Evolutionary conservation across 2,329 filamentous ascomycete genomes (phyloP), one percentile per base, ranked within the genome.

Genomic region (Phoma sp.): DNA sequence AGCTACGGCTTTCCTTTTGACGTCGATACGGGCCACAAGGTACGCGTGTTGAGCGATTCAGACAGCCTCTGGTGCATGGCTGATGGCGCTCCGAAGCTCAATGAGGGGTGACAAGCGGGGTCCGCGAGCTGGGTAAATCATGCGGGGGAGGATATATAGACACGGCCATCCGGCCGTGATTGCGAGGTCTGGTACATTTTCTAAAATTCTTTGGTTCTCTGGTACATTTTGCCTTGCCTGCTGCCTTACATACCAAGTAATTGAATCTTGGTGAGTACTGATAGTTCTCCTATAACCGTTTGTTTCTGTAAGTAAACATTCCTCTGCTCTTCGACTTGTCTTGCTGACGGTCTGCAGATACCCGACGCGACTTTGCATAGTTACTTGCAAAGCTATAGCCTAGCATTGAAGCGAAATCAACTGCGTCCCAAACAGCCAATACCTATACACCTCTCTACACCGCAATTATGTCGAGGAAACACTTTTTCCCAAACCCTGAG

Each of bases 401-500:
- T 26, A 17, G 14, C 18, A 29, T 21, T 21, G 7, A 4, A 20
- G 17, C 32, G n/a, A 18, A 18, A 25, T 12, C 15, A 28, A 25
- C 11, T 6, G 7, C 32, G 17, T 23, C 36, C 12, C 33, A 33
- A 12, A 18, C 42, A 18, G 14, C 5, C n/a, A 7, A n/a, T 3
- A 17, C 12, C 21, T 15, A 11, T 7, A 15, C 6, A 11, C n/a
- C 15, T 7, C 11, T 26, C 3, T 26, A 15, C 10, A 45, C 17
- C 7, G 36, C 34, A 37, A 51, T 20, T 9, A 83, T 83, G 81
- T 82, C 80, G 28, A 76, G 78, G 21, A 84, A 83, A 69, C 81
- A 83, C 65, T 84, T 83, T 70, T 84, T 83, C 57, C 74, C 78
- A 26, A 76, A 75, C 45, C 80, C 80, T 15, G 76, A 79, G 55